Percentiles rank a stretch among this genome's conserved stretches.
These are phyloP conservation scores for Brettanomyces custersianus DNA, from an alignment of 805 yeast species.

Conservation along the genomic window DNA sequence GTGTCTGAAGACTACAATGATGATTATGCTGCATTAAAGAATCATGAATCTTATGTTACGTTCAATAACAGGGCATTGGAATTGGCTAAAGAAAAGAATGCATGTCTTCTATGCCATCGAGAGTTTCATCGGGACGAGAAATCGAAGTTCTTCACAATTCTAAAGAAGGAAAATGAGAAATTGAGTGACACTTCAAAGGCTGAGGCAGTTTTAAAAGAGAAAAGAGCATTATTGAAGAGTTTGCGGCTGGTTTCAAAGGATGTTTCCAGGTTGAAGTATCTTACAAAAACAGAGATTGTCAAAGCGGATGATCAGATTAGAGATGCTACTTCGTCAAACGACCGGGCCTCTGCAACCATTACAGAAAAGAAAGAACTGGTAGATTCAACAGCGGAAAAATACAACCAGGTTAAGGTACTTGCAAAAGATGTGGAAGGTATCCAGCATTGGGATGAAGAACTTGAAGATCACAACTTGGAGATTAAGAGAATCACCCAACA, in stretches of 20 bases:
- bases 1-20: conserved; percentile 54
- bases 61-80: conserved; percentile 66
- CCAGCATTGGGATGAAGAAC: conserved; percentile 4
- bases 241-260: conserved; percentile 22
- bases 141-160: conserved; percentile 15
- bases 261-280: conserved; percentile 24
- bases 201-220: conserved; percentile 14
- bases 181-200: conserved; percentile 12
- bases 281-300: conserved; percentile 14
- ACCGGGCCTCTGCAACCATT: conserved; percentile 18
- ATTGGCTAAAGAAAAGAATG: conserved; percentile 44
- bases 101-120: conserved; percentile 69
- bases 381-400: neutral
- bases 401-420: conserved; percentile 5
- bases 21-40: conserved; percentile 57
- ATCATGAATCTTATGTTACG: conserved; percentile 57
- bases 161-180: conserved; percentile 17
- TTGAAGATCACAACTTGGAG: conserved; percentile 6
- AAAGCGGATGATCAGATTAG: conserved; percentile 9
- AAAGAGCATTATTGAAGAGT: conserved; percentile 20
- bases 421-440: conserved; percentile 6
- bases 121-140: conserved; percentile 38
- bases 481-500: conserved; percentile 4
- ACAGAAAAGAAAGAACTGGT: conserved; percentile 8
- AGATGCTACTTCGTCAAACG: neutral